Percentiles rank a stretch among this genome's conserved stretches.
Evolutionary conservation across 345 rosid species (phyloP).

Genomic region (Bruguiera parviflora): DNA sequence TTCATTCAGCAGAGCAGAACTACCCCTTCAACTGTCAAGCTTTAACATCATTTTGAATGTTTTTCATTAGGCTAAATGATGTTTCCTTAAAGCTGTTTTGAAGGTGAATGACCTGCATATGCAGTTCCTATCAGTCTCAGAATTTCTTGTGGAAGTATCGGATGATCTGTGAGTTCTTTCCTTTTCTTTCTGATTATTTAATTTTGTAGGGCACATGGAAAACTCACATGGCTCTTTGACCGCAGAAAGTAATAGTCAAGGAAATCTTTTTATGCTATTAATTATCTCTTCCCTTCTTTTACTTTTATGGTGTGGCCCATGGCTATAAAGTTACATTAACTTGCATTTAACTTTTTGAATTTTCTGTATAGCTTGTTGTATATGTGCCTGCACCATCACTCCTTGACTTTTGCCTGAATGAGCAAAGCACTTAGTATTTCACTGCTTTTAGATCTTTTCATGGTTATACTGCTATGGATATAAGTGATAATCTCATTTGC

Average conservation of each 20-base stretch:
- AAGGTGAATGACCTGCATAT: constrained; percentile 83
- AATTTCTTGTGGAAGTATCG: constrained; percentile 81
- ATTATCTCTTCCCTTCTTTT: background rate
- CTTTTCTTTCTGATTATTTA: constrained; percentile 7
- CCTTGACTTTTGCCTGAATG: background rate
- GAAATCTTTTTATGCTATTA: too few relatives aligned
- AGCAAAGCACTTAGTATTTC: background rate
- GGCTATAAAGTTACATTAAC: background rate
- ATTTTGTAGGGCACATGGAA: background rate
- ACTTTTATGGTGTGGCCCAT: background rate
- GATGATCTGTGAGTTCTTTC: constrained; percentile 65
- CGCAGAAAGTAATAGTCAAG: too few relatives aligned
- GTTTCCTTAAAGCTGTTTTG: constrained; percentile 35
- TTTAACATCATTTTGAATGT: background rate
- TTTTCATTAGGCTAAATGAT: constrained; percentile 5
- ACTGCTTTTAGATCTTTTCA: background rate
- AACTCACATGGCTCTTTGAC: too few relatives aligned
- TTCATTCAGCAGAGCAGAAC: background rate
- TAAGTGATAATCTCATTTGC: constrained; percentile 22
- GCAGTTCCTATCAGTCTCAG: constrained; percentile 81
- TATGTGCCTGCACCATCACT: background rate
- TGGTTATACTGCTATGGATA: constrained; percentile 4
- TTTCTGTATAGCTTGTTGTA: background rate
- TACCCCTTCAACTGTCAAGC: background rate
- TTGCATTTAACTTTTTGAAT: background rate